Base-by-base conservation (phyloP, 495 filamentous ascomycete genomes). In the Penicillium cataractarum region DNA sequence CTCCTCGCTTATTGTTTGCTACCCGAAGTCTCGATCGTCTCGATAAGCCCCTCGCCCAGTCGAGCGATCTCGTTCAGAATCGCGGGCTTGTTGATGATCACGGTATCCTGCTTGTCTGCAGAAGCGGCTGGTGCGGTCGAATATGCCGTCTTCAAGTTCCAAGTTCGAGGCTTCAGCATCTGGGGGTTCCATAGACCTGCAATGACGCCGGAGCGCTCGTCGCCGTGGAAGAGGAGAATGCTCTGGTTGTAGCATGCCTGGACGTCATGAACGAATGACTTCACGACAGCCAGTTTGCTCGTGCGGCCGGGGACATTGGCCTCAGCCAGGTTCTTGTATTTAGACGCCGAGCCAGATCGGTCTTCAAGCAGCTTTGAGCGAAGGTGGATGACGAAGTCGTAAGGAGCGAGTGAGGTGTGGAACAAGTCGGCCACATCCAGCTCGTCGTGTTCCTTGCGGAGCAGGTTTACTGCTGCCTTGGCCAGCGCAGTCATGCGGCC, bases 111-210 rank as follows among this genome's bases (percentile, higher is more conserved):
- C 21, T 68, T 64, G 42, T 64, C 62, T 39, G 61, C 57, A 12
- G 74, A 68, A 3, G 59, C 65, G 4, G 73, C 68, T 19, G 89
- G 86, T 31, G 79, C 83, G 9, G 91, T 90, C 33, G 89, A 90
- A 61, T 88, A 90, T 1, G 86, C 77, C 64, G 90, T 73, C 49
- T 88, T 89, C 55, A 91, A 74, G 62, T 84, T 92, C 78, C 90
- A 93, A 4, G 19, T 64, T 44, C 71, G 76, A 1, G 76, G 65
- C 64, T 87, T 80, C 26, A 73, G 64, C 9, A 82, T 75, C 58
- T 81, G 79, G 5, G 92, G 92, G 65, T 90, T 94, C 93, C 93
- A 97, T 55, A 97, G 71, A 1, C 88, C 92, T 4, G 86, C 89
- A 68, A 97, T 86, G 1, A 87, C 74, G 46, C 75, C 69, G 44